Base-by-base conservation (phyloP, 495 filamentous ascomycete species). In the Podospora tetraspora region DNA sequence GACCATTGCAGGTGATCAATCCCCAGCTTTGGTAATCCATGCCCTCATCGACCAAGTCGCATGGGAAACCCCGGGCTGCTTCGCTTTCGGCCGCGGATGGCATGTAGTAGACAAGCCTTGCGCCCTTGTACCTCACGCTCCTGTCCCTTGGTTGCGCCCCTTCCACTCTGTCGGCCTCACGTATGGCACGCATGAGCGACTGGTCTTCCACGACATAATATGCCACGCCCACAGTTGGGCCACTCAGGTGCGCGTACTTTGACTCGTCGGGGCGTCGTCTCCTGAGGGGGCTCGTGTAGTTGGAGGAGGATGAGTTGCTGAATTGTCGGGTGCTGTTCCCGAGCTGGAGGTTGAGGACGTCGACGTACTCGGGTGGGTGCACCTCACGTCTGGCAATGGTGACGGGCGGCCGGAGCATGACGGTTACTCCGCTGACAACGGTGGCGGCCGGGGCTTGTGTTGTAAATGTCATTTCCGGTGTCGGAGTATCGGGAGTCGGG, bases 1-100 rank as follows among this genome's bases (percentile, higher is more conserved):
- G 63, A 13, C 63, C 63, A 9, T 66, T 52, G 56, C 63, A 66
- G 19, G 63, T 66, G 43, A 66, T 32, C n/a, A 67, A 21, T 10
- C 29, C 59, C 19, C 43, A 52, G 37, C 37, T 19, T 7, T 19
- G 13, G 19, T 2, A 3, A 13, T 43, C 37, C 13, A 19, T 19
- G 16, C 37, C 37, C 13, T 43, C 37, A 5, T 43, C 37, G 5
- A 6, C 1, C 5, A 19, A 3, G 37, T 43, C 13, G 16, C 37
- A 43, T 5, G 37, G 37, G 5, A 43, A 43, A 16, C 37, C 37
- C 13, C 37, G 5, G 32, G 32, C 2, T 12, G 32, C 11, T 12
- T 34, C 32, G 3, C 11, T 13, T 12, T 52, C 37, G 37, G 43
- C 43, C 1, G 5, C 2, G 5, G 43, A 52, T 3, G 43, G 43